Evolutionary conservation across 257 asterid genomes (phyloP).

Genomic region (Lavandula angustifolia): DNA sequence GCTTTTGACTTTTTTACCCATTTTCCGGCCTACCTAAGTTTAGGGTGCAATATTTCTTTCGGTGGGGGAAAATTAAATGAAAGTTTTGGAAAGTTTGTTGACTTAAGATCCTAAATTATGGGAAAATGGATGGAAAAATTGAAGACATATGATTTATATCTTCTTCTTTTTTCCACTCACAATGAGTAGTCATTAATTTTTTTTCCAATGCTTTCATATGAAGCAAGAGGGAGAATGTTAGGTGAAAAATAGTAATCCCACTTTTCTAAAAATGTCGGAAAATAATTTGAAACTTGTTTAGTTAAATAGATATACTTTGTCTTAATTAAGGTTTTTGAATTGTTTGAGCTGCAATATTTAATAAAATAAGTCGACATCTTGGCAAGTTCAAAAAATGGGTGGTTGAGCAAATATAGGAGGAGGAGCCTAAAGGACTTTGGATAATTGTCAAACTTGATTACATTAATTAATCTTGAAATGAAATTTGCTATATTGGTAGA

Average conservation of each 20-base stretch:
- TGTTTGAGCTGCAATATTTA: conserved; percentile 8
- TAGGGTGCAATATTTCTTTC: conserved; percentile 35
- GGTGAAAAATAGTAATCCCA: neutral
- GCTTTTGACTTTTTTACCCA: conserved; percentile 27
- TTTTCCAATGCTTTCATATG: neutral
- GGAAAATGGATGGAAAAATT: conserved; percentile 2
- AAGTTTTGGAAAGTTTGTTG: conserved; percentile 25
- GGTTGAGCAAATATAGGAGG: conserved; percentile 22
- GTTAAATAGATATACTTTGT: neutral
- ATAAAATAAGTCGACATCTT: conserved; percentile 15
- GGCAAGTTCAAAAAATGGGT: conserved; percentile 19
- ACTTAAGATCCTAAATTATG: conserved; percentile 20
- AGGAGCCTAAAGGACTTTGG: conserved; percentile 21
- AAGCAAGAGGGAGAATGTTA: neutral
- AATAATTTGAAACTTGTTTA: neutral
- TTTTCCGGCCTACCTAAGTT: conserved; percentile 23
- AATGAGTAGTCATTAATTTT: conserved; percentile 13
- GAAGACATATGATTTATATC: conserved; percentile 18
- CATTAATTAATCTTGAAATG: neutral
- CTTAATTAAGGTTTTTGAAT: neutral
- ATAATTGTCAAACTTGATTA: conserved; percentile 12
- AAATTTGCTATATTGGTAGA: neutral
- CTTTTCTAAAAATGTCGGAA: neutral
- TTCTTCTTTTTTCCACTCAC: conserved; percentile 24
- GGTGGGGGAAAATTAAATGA: conserved; percentile 28